phyloP scores from a whole-genome alignment of 495 filamentous ascomycete genomes.

The Penicillium roqueforti region DNA sequence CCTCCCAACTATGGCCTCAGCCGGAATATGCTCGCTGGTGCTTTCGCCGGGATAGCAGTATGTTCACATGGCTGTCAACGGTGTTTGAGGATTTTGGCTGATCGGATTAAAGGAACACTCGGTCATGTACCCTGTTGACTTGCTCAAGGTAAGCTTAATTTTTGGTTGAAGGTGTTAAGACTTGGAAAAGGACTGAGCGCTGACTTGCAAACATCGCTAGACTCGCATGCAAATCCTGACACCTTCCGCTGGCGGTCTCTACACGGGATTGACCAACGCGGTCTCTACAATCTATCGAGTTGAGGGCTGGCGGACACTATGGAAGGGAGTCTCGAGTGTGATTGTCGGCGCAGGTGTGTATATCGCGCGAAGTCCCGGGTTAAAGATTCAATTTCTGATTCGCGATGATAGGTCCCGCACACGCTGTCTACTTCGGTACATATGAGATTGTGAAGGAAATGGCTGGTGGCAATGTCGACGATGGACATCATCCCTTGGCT shows the following conservation, averaged over 20 bases:
- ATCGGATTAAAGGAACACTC: constrained; percentile 62
- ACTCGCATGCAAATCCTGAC: constrained; percentile 97
- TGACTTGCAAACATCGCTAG: constrained; percentile 43
- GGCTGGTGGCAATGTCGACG: constrained; percentile 85
- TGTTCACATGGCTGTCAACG: constrained; percentile 11
- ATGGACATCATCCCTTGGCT: constrained; percentile 88
- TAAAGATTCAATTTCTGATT: constrained; percentile 23
- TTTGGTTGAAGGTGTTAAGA: not conserved
- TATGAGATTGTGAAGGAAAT: constrained; percentile 96
- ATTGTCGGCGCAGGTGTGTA: constrained; percentile 83
- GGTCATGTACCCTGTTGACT: constrained; percentile 97
- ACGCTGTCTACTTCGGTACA: constrained; percentile 96
- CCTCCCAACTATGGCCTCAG: constrained; percentile 65
- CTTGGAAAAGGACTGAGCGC: not conserved
- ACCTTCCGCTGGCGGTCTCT: constrained; percentile 77
- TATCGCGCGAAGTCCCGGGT: not conserved
- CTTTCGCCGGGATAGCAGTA: constrained; percentile 97
- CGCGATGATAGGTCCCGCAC: constrained; percentile 71
- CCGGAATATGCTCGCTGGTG: constrained; percentile 86
- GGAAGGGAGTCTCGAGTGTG: constrained; percentile 95
- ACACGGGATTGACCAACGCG: constrained; percentile 87
- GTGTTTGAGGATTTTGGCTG: constrained; percentile 6
- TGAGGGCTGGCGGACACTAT: constrained; percentile 86
- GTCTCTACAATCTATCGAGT: constrained; percentile 84
- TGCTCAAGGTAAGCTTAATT: constrained; percentile 74